phyloP scores from a whole-genome alignment of 179 eudicot genomes.

The Drosera spatulata region DNA sequence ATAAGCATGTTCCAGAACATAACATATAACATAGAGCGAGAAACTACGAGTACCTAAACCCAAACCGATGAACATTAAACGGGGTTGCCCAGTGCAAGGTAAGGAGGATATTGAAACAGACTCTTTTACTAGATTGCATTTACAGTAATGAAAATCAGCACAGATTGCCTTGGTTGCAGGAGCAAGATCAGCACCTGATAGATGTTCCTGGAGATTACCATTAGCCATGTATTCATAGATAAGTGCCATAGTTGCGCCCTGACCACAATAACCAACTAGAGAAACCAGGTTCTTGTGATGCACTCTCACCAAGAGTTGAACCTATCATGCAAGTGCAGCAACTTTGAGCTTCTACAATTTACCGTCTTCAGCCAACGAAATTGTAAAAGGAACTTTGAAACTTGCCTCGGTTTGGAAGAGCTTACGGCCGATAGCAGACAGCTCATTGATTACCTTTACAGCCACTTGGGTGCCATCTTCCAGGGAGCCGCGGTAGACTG shows the following conservation, averaged over 20 bases:
- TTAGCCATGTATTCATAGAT: slow-evolving; percentile 29
- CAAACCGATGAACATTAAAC: no score
- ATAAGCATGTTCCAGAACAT: no score
- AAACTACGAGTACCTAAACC: no score
- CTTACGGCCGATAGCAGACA: slow-evolving; percentile 16
- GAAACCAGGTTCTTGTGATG: slow-evolving; percentile 31
- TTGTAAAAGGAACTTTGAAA: background rate
- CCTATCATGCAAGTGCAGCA: slow-evolving; percentile 5
- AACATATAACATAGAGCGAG: no score
- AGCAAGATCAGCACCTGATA: no score
- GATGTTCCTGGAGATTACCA: background rate
- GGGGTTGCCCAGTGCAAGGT: no score
- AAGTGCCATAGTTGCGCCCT: slow-evolving; percentile 17
- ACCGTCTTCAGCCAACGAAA: no score
- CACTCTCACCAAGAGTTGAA: slow-evolving; percentile 20
- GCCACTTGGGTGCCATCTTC: slow-evolving; percentile 26
- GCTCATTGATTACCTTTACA: slow-evolving; percentile 21
- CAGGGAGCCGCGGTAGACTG: slow-evolving; percentile 23
- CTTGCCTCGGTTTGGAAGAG: slow-evolving; percentile 29
- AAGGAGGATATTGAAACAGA: no score
- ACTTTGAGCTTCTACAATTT: no score
- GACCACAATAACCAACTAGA: slow-evolving; percentile 27
- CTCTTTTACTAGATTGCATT: no score
- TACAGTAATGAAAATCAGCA: no score
- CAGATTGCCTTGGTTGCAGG: no score